Conservation (phyloP, 129 eudicot genomes). For the Lonicera japonica region DNA sequence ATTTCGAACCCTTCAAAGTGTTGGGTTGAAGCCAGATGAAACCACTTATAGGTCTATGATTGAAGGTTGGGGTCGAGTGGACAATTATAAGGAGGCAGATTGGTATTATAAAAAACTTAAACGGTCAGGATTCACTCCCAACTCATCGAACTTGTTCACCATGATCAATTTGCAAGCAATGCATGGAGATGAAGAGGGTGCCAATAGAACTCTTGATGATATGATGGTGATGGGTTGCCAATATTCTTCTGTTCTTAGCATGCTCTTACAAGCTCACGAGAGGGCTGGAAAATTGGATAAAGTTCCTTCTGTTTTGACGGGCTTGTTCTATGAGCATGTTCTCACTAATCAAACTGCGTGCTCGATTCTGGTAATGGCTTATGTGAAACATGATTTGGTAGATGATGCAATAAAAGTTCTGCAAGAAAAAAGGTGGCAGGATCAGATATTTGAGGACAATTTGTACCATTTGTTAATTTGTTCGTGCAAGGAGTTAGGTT, state of each 20-base stretch:
- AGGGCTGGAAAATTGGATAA: slow-evolving; percentile 50
- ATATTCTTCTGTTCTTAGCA: slow-evolving; percentile 63
- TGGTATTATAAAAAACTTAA: slow-evolving; percentile 53
- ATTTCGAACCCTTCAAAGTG: slow-evolving; percentile 35
- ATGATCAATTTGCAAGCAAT: slow-evolving; percentile 78
- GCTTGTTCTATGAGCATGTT: slow-evolving; percentile 56
- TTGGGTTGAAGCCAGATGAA: slow-evolving; percentile 76
- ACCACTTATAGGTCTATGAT: slow-evolving; percentile 82
- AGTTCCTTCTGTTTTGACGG: slow-evolving; percentile 51
- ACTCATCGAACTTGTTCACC: slow-evolving; percentile 71
- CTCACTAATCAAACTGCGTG: slow-evolving; percentile 68
- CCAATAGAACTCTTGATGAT: slow-evolving; percentile 43
- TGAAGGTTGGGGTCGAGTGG: slow-evolving; percentile 91
- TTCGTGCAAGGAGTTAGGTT: slow-evolving; percentile 74
- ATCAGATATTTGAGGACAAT: slow-evolving; percentile 70
- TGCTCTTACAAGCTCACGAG: slow-evolving; percentile 71
- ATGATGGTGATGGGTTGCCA: slow-evolving; percentile 77
- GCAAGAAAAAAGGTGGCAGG: slow-evolving; percentile 64
- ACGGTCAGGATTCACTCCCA: slow-evolving; percentile 49
- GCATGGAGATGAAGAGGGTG: slow-evolving; percentile 62
- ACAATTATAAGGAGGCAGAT: slow-evolving; percentile 48
- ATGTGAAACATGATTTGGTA: slow-evolving; percentile 64
- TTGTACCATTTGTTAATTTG: slow-evolving; percentile 85
- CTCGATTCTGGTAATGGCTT: slow-evolving; percentile 72
- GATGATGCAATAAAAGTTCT: slow-evolving; percentile 57